Conservation (phyloP, 2,329 filamentous ascomycete species). For the Aspergillus novofumigatus region DNA sequence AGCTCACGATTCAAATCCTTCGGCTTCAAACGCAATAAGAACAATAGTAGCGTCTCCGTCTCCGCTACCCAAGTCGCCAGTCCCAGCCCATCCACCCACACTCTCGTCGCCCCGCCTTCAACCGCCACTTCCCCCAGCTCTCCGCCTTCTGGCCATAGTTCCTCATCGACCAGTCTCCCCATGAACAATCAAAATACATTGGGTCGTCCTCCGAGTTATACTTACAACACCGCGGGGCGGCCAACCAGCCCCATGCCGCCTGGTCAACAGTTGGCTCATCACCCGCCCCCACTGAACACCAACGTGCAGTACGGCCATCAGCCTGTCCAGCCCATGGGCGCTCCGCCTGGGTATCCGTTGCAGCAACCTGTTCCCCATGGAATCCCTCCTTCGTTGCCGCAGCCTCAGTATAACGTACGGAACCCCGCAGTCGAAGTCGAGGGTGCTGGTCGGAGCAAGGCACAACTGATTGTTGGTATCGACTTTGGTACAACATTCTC, state of each 20-base stretch:
- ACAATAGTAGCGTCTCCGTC: constrained; percentile 35
- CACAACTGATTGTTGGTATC: constrained; percentile 96
- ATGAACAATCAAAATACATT: constrained; percentile 55
- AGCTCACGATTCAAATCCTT: constrained; percentile 49
- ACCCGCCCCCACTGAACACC: constrained; percentile 53
- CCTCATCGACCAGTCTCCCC: constrained; percentile 49
- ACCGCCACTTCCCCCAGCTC: constrained; percentile 32
- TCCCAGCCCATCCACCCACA: constrained; percentile 20
- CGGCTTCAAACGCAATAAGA: constrained; percentile 50
- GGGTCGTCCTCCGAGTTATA: constrained; percentile 62
- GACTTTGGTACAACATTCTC: constrained; percentile 99
- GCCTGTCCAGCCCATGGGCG: constrained; percentile 30
- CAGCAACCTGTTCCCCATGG: constrained; percentile 30
- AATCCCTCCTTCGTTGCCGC: constrained; percentile 24
- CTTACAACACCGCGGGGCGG: constrained; percentile 51
- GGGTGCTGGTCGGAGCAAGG: constrained; percentile 83
- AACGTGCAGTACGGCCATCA: constrained; percentile 48
- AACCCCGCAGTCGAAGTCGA: constrained; percentile 65
- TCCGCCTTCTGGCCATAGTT: constrained; percentile 38
- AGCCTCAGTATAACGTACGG: constrained; percentile 26
- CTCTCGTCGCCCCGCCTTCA: constrained; percentile 32
- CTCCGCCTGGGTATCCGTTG: constrained; percentile 45
- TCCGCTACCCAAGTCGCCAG: not conserved
- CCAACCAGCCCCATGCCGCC: constrained; percentile 51
- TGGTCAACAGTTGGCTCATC: constrained; percentile 39